Conservation (phyloP, 2,329 filamentous ascomycete genomes). For the Orbilia oligospora region DNA sequence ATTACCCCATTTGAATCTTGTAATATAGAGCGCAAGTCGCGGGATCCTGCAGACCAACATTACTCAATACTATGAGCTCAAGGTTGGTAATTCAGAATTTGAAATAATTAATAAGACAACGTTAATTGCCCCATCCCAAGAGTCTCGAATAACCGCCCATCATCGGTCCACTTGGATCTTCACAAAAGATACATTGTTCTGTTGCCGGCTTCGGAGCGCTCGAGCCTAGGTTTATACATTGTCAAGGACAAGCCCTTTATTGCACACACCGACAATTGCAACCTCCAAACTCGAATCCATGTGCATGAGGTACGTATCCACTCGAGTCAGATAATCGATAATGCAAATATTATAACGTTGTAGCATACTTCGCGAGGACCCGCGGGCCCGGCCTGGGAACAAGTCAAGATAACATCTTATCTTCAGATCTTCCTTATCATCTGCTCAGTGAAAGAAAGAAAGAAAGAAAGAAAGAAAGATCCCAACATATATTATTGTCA, state of each 20-base stretch:
- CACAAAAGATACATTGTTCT: too few species aligned
- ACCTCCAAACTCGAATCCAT: background rate
- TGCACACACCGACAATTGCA: too few species aligned
- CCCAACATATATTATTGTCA: background rate
- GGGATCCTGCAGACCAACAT: too few species aligned
- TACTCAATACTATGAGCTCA: too few species aligned
- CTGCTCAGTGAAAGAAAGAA: background rate
- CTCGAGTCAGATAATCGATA: background rate
- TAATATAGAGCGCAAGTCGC: too few species aligned
- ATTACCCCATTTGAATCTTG: too few species aligned
- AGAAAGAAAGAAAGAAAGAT: background rate
- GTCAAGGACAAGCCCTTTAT: background rate
- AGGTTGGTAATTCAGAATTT: background rate
- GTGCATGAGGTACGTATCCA: too few species aligned
- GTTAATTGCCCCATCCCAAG: background rate
- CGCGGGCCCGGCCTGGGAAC: too few species aligned
- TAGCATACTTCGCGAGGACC: background rate
- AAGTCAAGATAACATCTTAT: slow-evolving; percentile 2
- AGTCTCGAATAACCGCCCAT: background rate
- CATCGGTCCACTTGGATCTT: background rate
- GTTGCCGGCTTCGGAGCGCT: slow-evolving; percentile 24
- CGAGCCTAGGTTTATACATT: background rate
- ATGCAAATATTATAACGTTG: too few species aligned
- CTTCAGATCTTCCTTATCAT: slow-evolving; percentile 23
- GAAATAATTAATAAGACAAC: slow-evolving; percentile 4